phyloP scores from a whole-genome alignment of 2,329 filamentous ascomycete species.

The Xylariales sp. region DNA sequence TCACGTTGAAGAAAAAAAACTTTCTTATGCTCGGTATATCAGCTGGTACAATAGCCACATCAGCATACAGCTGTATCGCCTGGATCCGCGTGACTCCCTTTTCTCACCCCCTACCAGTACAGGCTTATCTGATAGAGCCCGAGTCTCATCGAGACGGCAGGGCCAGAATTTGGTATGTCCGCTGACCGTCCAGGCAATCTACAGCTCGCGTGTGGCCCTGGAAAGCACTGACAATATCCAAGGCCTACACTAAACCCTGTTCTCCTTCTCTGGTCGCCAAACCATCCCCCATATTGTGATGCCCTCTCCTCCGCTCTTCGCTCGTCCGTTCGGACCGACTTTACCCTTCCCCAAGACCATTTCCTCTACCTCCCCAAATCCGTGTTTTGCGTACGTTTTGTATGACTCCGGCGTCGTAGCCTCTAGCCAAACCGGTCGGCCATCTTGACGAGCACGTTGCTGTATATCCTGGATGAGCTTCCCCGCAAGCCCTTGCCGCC shows the following conservation, averaged over 20 bases:
- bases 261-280: neutral
- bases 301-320: neutral
- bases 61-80: neutral
- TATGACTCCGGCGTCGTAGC: conserved; percentile 2
- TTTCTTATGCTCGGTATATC: neutral
- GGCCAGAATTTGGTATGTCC: neutral
- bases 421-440: neutral
- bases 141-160: neutral
- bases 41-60: neutral
- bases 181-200: too few species aligned
- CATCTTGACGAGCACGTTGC: neutral
- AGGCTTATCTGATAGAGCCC: neutral
- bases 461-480: neutral
- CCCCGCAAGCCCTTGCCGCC: conserved; percentile 1
- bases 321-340: neutral
- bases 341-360: neutral
- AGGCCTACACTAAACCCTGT: too few species aligned
- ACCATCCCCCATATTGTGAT: conserved; percentile 4
- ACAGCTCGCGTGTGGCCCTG: too few species aligned
- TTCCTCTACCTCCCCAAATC: neutral
- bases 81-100: neutral
- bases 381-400: neutral
- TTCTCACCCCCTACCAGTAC: neutral
- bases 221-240: too few species aligned
- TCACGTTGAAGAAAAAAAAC: neutral